phyloP scores from a whole-genome alignment of 148 eudicot species.

The Heliosperma pusillum region DNA sequence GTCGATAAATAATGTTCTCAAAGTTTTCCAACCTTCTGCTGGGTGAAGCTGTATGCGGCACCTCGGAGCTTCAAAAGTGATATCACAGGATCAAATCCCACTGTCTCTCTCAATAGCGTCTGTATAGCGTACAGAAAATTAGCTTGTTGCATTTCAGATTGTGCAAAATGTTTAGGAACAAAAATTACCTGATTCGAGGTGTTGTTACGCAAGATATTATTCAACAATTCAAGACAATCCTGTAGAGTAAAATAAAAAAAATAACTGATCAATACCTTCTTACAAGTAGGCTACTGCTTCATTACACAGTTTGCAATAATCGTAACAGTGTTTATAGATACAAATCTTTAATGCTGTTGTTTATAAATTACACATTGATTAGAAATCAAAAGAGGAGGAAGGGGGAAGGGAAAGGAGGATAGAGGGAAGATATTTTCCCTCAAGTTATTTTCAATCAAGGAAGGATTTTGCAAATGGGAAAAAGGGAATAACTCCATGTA shows the following conservation, averaged over 20 bases:
- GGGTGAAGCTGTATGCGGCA: constrained; percentile 71
- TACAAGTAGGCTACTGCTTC: neutral
- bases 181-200: constrained; percentile 74
- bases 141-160: constrained; percentile 7
- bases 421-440: neutral
- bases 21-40: constrained; percentile 77
- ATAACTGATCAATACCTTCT: neutral
- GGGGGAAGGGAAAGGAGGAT: neutral
- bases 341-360: neutral
- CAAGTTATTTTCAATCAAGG: neutral
- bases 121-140: constrained; percentile 29
- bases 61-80: constrained; percentile 85
- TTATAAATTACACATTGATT: neutral
- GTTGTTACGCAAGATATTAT: constrained; percentile 78
- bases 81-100: constrained; percentile 84
- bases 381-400: neutral
- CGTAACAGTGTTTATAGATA: too few relatives aligned
- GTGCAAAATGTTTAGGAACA: neutral
- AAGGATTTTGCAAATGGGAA: neutral
- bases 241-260: constrained; percentile 34
- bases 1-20: neutral
- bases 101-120: constrained; percentile 89
- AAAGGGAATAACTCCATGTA: neutral
- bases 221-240: constrained; percentile 94
- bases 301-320: neutral